Evolutionary conservation across 345 rosid species (phyloP).

Genomic region (Pistacia atlantica): DNA sequence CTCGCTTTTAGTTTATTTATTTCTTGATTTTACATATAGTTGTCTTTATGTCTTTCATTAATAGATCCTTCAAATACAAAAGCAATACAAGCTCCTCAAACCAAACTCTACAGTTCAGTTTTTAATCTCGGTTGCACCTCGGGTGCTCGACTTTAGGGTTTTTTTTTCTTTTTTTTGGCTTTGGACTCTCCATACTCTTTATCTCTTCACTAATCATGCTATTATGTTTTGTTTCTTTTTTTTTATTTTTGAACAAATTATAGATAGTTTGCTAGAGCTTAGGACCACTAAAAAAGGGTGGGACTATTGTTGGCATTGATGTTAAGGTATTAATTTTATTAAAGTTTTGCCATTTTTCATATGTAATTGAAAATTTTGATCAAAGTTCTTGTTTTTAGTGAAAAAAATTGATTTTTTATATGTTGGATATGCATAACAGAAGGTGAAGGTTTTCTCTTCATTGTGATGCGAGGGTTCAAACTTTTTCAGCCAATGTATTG

Average conservation of each 20-base stretch:
- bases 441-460: constrained; percentile 74
- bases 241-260: too few species aligned
- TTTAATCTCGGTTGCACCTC: constrained; percentile 98
- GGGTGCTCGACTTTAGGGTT: constrained; percentile 98
- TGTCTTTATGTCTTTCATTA: background rate
- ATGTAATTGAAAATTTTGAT: background rate
- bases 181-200: constrained; percentile 1
- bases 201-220: background rate
- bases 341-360: background rate
- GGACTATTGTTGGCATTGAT: constrained; percentile 84
- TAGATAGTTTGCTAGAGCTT: constrained; percentile 56
- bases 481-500: constrained; percentile 77
- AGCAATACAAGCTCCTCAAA: constrained; percentile 73
- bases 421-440: constrained; percentile 70
- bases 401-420: background rate
- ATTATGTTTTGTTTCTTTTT: background rate
- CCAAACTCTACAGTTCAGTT: constrained; percentile 66
- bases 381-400: background rate
- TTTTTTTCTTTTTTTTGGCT: constrained; percentile 8
- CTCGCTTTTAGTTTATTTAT: too few species aligned
- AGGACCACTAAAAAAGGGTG: constrained; percentile 80
- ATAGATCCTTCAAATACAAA: constrained; percentile 93
- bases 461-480: constrained; percentile 84
- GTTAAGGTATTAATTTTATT: constrained; percentile 54
- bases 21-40: background rate